Percentiles rank a stretch among this genome's conserved stretches.
These are phyloP conservation scores for Talaromyces islandicus DNA, from an alignment of 2,329 filamentous ascomycete species.

Conservation along the genomic window DNA sequence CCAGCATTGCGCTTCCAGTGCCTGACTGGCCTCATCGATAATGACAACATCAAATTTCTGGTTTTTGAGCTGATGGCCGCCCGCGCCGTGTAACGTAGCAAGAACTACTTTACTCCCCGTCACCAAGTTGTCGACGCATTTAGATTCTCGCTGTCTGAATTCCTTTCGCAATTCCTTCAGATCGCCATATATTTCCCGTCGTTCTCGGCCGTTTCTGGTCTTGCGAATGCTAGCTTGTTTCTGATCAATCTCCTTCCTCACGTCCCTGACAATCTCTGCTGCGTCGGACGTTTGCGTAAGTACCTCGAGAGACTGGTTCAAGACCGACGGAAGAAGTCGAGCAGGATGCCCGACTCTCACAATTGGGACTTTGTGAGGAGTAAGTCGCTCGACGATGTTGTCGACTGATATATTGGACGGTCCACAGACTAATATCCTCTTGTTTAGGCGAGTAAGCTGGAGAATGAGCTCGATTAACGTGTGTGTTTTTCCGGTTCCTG, in stretches of 20 bases:
- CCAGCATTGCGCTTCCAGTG: constrained; percentile 95
- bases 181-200: constrained; percentile 75
- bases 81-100: constrained; percentile 86
- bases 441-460: constrained; percentile 70
- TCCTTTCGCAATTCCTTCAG: constrained; percentile 82
- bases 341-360: constrained; percentile 90
- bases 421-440: constrained; percentile 84
- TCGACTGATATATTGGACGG: constrained; percentile 97
- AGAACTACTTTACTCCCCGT: constrained; percentile 78
- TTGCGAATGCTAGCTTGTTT: constrained; percentile 87
- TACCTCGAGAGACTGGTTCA: constrained; percentile 85
- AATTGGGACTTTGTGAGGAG: constrained; percentile 77
- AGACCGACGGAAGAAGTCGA: constrained; percentile 76
- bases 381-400: constrained; percentile 91
- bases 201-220: constrained; percentile 72
- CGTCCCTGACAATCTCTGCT: constrained; percentile 80
- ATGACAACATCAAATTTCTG: constrained; percentile 89
- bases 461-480: constrained; percentile 91
- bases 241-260: constrained; percentile 85
- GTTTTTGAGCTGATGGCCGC: constrained; percentile 72
- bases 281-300: constrained; percentile 87
- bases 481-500: constrained; percentile 94
- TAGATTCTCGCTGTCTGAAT: constrained; percentile 75
- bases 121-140: constrained; percentile 72
- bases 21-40: constrained; percentile 93